Percentiles rank a stretch among this genome's conserved stretches.
Conservation (phyloP, 495 filamentous ascomycete genomes). For the Podospora conica region DNA sequence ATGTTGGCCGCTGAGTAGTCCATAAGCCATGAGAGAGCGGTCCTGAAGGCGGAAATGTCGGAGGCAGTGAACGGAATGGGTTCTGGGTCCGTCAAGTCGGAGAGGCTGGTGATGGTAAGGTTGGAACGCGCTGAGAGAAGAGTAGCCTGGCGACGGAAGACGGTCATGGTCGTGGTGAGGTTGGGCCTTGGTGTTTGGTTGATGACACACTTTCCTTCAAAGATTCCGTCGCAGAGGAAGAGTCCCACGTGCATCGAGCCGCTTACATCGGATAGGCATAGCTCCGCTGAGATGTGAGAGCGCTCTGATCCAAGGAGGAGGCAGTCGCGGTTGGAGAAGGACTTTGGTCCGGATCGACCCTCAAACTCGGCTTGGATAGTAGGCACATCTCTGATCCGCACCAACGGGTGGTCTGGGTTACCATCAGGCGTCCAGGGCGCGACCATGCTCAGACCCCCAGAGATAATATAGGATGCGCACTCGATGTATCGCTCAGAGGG, state of each 20-base stretch:
- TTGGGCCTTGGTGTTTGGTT: slow-evolving; percentile 4
- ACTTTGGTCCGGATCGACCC: background rate
- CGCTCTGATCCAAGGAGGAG: background rate
- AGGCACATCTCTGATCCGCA: background rate
- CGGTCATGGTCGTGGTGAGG: slow-evolving; percentile 12
- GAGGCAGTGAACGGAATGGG: background rate
- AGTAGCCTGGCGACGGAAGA: slow-evolving; percentile 3
- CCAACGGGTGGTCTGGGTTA: slow-evolving; percentile 4
- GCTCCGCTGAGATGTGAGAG: slow-evolving; percentile 1
- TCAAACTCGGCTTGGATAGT: slow-evolving; percentile 1
- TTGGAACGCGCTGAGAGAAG: slow-evolving; percentile 11
- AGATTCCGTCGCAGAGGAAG: background rate
- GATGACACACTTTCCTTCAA: background rate
- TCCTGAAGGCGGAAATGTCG: slow-evolving; percentile 4
- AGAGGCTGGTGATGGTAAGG: slow-evolving; percentile 6
- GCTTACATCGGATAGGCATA: background rate
- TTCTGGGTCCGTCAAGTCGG: background rate
- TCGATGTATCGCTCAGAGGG: background rate
- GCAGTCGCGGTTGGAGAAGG: background rate
- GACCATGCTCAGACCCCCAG: slow-evolving; percentile 2
- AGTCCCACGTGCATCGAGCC: background rate
- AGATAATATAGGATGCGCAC: slow-evolving; percentile 10
- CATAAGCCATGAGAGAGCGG: slow-evolving; percentile 11
- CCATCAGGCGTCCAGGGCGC: slow-evolving; percentile 7
- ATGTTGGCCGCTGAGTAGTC: slow-evolving; percentile 14